A percentile compares a stretch with the other conserved stretches of the same genome.
These are phyloP conservation scores for Claviceps digitariae DNA, from an alignment of 2,329 filamentous ascomycete species.

Conservation along the genomic window DNA sequence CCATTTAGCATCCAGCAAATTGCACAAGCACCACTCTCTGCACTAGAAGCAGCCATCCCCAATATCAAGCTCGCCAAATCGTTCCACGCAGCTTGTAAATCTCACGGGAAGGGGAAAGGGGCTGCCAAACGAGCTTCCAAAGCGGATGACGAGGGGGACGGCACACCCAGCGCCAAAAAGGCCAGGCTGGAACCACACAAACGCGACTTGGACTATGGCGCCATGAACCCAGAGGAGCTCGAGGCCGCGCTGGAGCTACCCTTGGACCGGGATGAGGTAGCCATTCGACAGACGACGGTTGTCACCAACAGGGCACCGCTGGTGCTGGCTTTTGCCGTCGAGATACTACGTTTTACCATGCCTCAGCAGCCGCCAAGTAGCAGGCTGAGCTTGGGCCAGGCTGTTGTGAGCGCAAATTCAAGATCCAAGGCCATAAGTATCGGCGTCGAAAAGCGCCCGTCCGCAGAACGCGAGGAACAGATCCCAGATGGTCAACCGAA, in stretches of 20 bases:
- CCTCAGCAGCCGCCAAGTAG: conserved; percentile 77
- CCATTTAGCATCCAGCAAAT: conserved; percentile 37
- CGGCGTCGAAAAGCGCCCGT: conserved; percentile 51
- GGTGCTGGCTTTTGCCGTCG: conserved; percentile 66
- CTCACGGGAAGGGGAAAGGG: conserved; percentile 35
- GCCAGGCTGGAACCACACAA: conserved; percentile 20
- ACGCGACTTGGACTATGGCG: conserved; percentile 24
- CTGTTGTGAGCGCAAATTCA: conserved; percentile 70
- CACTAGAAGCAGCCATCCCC: conserved; percentile 31
- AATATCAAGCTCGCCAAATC: conserved; percentile 36
- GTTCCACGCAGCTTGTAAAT: conserved; percentile 41
- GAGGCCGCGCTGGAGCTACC: conserved; percentile 51
- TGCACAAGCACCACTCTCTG: conserved; percentile 31
- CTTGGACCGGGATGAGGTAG: conserved; percentile 40
- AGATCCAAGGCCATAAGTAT: conserved; percentile 62
- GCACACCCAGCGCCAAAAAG: conserved; percentile 16
- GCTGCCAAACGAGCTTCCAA: conserved; percentile 17
- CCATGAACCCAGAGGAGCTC: conserved; percentile 39
- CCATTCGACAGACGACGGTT: conserved; percentile 43
- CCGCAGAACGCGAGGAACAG: conserved; percentile 52
- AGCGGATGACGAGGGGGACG: background rate
- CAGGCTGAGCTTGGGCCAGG: conserved; percentile 68
- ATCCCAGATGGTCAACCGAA: conserved; percentile 65
- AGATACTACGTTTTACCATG: conserved; percentile 66
- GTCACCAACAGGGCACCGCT: conserved; percentile 72